phyloP scores from a whole-genome alignment of 192 early-diverging fungal genomes.

The Coemansia asiatica region DNA sequence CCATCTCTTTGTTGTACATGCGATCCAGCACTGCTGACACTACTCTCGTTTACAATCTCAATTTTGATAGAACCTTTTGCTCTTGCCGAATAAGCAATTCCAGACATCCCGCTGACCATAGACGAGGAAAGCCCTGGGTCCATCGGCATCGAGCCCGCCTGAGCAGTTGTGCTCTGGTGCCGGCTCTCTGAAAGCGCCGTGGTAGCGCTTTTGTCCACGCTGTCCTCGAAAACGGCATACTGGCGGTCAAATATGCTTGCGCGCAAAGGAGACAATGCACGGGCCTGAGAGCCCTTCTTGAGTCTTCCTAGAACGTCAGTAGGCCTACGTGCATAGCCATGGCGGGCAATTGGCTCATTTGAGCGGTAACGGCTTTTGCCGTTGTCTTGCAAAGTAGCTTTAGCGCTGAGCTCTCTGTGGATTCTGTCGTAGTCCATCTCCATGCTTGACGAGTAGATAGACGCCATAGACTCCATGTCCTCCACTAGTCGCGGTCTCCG shows the following conservation, averaged over 20 bases:
- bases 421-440: conserved; percentile 43
- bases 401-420: conserved; percentile 24
- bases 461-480: conserved; percentile 42
- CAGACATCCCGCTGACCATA: conserved; percentile 20
- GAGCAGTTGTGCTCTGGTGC: conserved; percentile 5
- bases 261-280: conserved; percentile 22
- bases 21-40: conserved; percentile 1
- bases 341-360: background rate
- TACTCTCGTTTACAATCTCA: conserved; percentile 33
- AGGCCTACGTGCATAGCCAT: conserved; percentile 1
- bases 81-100: conserved; percentile 34
- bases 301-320: conserved; percentile 29
- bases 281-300: conserved; percentile 33
- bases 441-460: conserved; percentile 40
- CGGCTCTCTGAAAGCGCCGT: background rate
- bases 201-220: conserved; percentile 4
- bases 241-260: conserved; percentile 32
- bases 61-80: conserved; percentile 34
- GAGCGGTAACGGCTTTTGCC: conserved; percentile 4
- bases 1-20: background rate
- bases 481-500: conserved; percentile 20
- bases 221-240: background rate
- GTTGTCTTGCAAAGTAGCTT: conserved; percentile 1
- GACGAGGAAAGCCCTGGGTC: background rate
- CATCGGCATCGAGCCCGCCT: conserved; percentile 1